Base-by-base conservation (phyloP, 352 stramenopile genomes). In the Phytophthora macrochlamydospora region DNA sequence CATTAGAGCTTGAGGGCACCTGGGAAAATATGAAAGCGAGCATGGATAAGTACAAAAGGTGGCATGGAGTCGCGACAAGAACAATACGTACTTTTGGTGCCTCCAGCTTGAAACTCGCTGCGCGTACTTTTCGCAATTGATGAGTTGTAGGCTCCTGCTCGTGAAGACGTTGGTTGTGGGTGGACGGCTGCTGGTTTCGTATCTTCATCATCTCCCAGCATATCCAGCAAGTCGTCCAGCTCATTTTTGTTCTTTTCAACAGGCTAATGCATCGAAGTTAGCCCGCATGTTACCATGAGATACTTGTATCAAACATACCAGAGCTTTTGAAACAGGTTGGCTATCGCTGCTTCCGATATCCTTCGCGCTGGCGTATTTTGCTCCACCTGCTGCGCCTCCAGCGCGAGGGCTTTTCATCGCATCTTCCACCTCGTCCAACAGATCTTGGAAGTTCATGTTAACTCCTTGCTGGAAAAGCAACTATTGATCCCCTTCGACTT, bases 211-310 rank as follows among this genome's bases (percentile, higher is more conserved):
- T 24, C 18, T 24, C 69, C 66, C 5, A 92, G 71, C 78, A 93
- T 84, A 50, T 89, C 75, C 13, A 94, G 69, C 11, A 94, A 54
- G 49, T 93, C 83, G 50, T 94, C 81, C n/a, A 94, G 76, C 35
- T 91, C 81, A 28, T 74, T 81, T 65, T 90, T 69, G 14, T 60
- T 42, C 60, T 68, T 38, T 52, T 55, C 12, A 50, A 30, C 46
- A 3, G 3, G 53, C 53, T 52, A 7, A 51, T 14, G 1, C 29
- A 33, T 62, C n/a, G 11, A 28, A n/a, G 35, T 40, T 40, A 24
- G 0, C 18, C 18, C 18, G 18, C 18, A 24, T 24, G 18, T 24
- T 24, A 24, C 18, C 18, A 24, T 24, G 18, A 24, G 18, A 24
- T 24, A 24, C 18, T 0, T 24, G 18, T 3, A n/a, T 38, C 43